Conservation (phyloP, 2,329 filamentous ascomycete species). For the Penicillium concentricum region DNA sequence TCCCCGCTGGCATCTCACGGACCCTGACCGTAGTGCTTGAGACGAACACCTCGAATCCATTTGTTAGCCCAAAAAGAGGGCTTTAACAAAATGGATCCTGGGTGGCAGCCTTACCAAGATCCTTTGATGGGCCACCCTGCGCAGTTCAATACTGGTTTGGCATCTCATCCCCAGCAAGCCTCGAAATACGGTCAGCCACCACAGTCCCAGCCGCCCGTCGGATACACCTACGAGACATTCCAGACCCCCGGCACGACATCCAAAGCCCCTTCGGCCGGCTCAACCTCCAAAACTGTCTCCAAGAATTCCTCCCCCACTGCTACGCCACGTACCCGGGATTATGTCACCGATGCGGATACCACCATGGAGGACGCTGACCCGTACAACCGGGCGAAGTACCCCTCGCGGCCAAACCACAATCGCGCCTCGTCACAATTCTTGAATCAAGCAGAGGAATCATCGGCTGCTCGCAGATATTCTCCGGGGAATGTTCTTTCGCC, state of each 20-base stretch:
- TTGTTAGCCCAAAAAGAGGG: conserved; percentile 29
- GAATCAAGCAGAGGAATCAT: conserved; percentile 67
- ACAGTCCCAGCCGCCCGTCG: conserved; percentile 53
- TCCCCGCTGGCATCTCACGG: conserved; percentile 26
- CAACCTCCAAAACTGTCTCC: conserved; percentile 51
- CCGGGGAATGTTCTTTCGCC: conserved; percentile 90
- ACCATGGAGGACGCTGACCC: conserved; percentile 88
- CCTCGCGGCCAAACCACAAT: conserved; percentile 68
- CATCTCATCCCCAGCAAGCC: conserved; percentile 51
- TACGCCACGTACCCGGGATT: conserved; percentile 63
- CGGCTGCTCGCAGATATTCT: conserved; percentile 87
- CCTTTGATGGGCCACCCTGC: conserved; percentile 58
- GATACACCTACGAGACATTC: conserved; percentile 69
- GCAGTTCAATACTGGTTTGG: conserved; percentile 60
- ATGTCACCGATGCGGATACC: conserved; percentile 67
- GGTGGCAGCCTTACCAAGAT: conserved; percentile 70
- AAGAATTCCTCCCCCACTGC: conserved; percentile 59
- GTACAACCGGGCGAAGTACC: conserved; percentile 83
- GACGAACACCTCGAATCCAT: conserved; percentile 15
- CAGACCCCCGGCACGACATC: conserved; percentile 45
- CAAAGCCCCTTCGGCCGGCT: conserved; percentile 35
- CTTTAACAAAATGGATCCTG: conserved; percentile 47
- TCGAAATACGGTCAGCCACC: conserved; percentile 51
- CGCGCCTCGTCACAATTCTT: conserved; percentile 73
- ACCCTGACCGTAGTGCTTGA: conserved; percentile 32